These are phyloP conservation scores for Antrodiella citrinella DNA, from an alignment of 768 basidiomycete species.

Conservation along the genomic window DNA sequence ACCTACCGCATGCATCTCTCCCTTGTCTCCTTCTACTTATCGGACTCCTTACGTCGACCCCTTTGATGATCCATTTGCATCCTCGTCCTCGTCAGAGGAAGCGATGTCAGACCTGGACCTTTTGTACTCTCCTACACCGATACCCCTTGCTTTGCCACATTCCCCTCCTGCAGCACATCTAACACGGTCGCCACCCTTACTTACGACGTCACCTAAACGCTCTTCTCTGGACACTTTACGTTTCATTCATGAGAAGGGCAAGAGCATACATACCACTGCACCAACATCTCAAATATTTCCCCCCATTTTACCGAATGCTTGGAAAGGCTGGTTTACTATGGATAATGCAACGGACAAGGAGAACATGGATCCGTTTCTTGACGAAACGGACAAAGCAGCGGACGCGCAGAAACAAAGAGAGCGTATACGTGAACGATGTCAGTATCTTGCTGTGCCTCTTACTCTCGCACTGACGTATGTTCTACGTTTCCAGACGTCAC, in stretches of 20 bases:
- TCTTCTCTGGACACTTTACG: constrained; percentile 18
- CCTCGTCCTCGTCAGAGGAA: constrained; percentile 13
- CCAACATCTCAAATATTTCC: constrained; percentile 10
- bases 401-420: constrained; percentile 14
- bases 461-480: constrained; percentile 3
- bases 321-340: constrained; percentile 17
- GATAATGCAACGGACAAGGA: constrained; percentile 16
- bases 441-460: constrained; percentile 3
- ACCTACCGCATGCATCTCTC: constrained; percentile 54
- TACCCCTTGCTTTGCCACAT: constrained; percentile 24
- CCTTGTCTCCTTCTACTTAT: constrained; percentile 12
- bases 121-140: constrained; percentile 20
- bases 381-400: constrained; percentile 17
- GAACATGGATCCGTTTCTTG: constrained; percentile 15
- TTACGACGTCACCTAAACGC: constrained; percentile 14
- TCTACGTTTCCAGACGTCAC: constrained; percentile 54
- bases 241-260: constrained; percentile 18
- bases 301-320: constrained; percentile 14
- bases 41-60: not conserved
- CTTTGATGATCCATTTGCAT: constrained; percentile 15
- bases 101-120: constrained; percentile 17
- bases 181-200: constrained; percentile 29
- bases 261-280: constrained; percentile 19
- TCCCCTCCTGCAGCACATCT: constrained; percentile 15
- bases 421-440: constrained; percentile 18